Conservation (phyloP, 2,329 filamentous ascomycete species). For the Ophidiomyces ophidiicola region DNA sequence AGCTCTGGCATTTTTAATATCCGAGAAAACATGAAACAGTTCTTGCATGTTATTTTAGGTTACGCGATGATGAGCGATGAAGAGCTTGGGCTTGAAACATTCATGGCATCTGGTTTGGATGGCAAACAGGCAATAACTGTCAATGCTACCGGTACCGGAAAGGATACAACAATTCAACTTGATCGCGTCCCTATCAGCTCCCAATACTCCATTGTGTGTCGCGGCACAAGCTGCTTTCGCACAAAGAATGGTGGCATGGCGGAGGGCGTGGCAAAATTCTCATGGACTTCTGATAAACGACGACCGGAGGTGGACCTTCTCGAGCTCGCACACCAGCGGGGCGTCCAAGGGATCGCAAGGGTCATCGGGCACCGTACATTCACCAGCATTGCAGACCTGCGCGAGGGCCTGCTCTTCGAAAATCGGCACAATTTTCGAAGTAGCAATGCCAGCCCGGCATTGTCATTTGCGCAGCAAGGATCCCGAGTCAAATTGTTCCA, state of each 20-base stretch:
- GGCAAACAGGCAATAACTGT: neutral
- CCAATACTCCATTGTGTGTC: conserved; percentile 18
- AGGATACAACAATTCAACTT: conserved; percentile 2
- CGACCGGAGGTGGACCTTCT: conserved; percentile 20
- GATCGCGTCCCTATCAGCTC: conserved; percentile 1
- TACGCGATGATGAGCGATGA: conserved; percentile 25
- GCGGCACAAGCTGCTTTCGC: conserved; percentile 20
- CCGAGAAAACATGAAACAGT: conserved; percentile 21
- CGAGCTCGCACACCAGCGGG: conserved; percentile 17
- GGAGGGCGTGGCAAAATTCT: conserved; percentile 25
- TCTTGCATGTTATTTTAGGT: conserved; percentile 20
- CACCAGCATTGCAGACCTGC: conserved; percentile 20
- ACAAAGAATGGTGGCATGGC: conserved; percentile 12
- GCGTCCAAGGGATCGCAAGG: conserved; percentile 20
- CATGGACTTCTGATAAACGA: conserved; percentile 23
- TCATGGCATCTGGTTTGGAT: conserved; percentile 16
- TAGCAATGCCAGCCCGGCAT: conserved; percentile 6
- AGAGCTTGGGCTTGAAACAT: conserved; percentile 24
- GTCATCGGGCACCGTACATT: conserved; percentile 21
- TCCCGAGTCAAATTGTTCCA: neutral
- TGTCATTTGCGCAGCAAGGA: conserved; percentile 9
- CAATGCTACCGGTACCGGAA: neutral
- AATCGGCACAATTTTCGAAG: conserved; percentile 15
- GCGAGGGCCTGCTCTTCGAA: conserved; percentile 19
- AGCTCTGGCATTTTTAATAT: conserved; percentile 24